phyloP scores from a whole-genome alignment of 73 alveolate species.

The Paramecium primaurelia region DNA sequence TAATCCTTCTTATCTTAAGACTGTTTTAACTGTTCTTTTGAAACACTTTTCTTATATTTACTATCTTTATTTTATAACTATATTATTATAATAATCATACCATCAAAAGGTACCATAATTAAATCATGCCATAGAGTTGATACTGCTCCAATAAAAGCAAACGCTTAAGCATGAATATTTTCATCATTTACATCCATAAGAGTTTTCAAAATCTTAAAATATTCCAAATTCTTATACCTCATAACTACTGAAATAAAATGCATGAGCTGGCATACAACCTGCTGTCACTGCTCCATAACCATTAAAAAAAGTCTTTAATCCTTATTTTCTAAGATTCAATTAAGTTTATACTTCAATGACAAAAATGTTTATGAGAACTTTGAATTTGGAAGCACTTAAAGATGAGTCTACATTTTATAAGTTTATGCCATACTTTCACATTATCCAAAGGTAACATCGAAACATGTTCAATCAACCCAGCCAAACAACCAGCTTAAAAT shows the following conservation, averaged over 20 bases:
- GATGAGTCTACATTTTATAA: conserved; percentile 9
- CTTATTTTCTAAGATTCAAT: conserved; percentile 67
- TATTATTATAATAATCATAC: conserved; percentile 51
- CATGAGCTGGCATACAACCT: conserved; percentile 96
- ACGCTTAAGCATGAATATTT: conserved; percentile 58
- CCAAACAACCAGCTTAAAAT: conserved; percentile 82
- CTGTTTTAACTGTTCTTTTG: conserved; percentile 40
- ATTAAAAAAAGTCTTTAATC: conserved; percentile 71
- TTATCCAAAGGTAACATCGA: conserved; percentile 89
- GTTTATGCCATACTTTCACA: conserved; percentile 62
- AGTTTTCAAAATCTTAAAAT: conserved; percentile 47
- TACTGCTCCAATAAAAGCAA: conserved; percentile 77
- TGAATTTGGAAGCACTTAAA: conserved; percentile 8
- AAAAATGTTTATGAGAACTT: neutral
- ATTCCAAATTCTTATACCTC: conserved; percentile 51
- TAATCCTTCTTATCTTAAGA: conserved; percentile 75
- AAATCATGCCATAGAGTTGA: conserved; percentile 85
- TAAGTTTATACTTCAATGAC: conserved; percentile 21
- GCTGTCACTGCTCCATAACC: conserved; percentile 82
- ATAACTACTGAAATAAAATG: conserved; percentile 76
- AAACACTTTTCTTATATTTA: conserved; percentile 61
- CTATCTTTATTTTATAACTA: conserved; percentile 82
- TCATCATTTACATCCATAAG: conserved; percentile 64
- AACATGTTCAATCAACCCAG: conserved; percentile 91
- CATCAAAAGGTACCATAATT: conserved; percentile 85